Evolutionary conservation across 2,329 filamentous ascomycete species (phyloP), one percentile per base, ranked within the genome.

Genomic region (Thielaviopsis punctulata): DNA sequence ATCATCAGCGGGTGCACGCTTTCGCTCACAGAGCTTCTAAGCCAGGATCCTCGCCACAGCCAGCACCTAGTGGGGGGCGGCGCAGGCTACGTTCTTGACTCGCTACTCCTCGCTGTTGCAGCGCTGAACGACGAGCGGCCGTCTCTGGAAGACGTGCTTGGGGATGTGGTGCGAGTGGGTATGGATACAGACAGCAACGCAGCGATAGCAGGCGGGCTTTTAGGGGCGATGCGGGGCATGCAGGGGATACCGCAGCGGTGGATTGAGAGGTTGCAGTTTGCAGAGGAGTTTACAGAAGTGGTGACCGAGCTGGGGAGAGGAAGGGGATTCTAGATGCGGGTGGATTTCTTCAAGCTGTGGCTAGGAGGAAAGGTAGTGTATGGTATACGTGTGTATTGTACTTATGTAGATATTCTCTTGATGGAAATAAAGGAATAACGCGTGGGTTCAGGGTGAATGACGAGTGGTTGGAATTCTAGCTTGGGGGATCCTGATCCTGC

Each of bases 151-250:
- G 68, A 72, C n/a, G 58, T 71, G 9, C 52, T 73, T 3, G 63
- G 72, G 0, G 69, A 73, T 57, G 65, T 73, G 19, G 67, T 72
- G 7, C 58, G 67, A 3, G 60, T 73, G 27, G 70, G 71, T 1
- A 59, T 57, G 15, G 70, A 73, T 52, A 68, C 69, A 0, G 71
- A 73, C 55, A 72, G 70, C 0, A 73, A 73, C 51, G 69, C 57
- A 0, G 70, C 70, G 0, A 65, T 73, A 43, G 68, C 69, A 0
- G 69, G 70, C 1, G 70, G 70, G 0, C 56, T 73, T 2, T 53
- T 73, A 2, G 70, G 70, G 0, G 70, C 69, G 1, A 60, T 68
- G 23, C 68, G 72, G 47, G 71, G 71, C 2, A 59, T 64, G 2
- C 60, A 63, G 1, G 65, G 61, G 4, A 65, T 73, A n/a, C 69